phyloP scores from a whole-genome alignment of 768 basidiomycete species.

The Boletus vinaceobasis region DNA sequence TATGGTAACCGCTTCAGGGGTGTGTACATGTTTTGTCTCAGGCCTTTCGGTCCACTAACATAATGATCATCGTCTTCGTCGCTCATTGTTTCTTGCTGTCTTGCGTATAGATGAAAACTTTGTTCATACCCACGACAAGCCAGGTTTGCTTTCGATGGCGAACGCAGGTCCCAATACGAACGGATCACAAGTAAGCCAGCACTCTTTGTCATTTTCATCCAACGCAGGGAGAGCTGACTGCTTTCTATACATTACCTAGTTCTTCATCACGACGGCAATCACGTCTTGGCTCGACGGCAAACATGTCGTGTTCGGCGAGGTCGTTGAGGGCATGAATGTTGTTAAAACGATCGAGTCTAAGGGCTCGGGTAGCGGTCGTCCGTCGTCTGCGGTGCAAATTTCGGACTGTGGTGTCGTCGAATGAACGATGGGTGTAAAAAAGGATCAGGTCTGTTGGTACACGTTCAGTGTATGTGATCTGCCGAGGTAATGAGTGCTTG shows the following conservation, averaged over 20 bases:
- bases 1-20: conserved; percentile 79
- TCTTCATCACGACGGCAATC: conserved; percentile 72
- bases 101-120: conserved; percentile 63
- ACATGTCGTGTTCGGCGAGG: conserved; percentile 48
- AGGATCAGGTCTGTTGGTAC: neutral
- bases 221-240: neutral
- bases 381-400: conserved; percentile 48
- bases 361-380: conserved; percentile 26
- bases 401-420: conserved; percentile 49
- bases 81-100: neutral
- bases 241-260: conserved; percentile 33
- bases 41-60: neutral
- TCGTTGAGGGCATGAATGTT: conserved; percentile 41
- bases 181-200: conserved; percentile 60
- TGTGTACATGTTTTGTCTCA: conserved; percentile 28
- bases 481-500: conserved; percentile 5
- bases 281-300: conserved; percentile 58
- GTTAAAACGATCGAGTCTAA: conserved; percentile 39
- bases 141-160: conserved; percentile 79
- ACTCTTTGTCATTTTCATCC: neutral
- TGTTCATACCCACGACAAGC: conserved; percentile 54
- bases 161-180: conserved; percentile 83
- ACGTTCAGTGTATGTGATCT: neutral
- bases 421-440: conserved; percentile 6
- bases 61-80: neutral